Percentiles rank a stretch among this genome's conserved stretches.
These are phyloP conservation scores for Entrophospora sp. DNA, from an alignment of 192 early-diverging fungal genomes.

Conservation along the genomic window DNA sequence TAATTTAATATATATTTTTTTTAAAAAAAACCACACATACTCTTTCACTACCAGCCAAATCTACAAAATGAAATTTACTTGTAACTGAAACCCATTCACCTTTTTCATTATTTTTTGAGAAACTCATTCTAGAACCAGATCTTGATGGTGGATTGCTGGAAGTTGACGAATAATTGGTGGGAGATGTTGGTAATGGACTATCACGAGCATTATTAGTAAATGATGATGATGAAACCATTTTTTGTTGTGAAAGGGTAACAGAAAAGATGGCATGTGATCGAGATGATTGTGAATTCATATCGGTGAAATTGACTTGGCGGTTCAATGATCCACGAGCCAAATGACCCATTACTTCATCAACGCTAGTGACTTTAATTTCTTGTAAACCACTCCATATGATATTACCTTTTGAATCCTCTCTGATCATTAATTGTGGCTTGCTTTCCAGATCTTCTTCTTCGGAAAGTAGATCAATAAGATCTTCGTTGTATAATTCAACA, in stretches of 20 bases:
- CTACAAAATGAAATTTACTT: slow-evolving; percentile 99
- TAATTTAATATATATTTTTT: neutral
- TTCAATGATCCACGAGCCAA: slow-evolving; percentile 64
- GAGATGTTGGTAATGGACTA: slow-evolving; percentile 14
- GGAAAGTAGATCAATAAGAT: slow-evolving; percentile 83
- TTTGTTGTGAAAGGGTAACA: slow-evolving; percentile 76
- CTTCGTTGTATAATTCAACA: slow-evolving; percentile 96
- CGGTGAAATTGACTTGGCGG: slow-evolving; percentile 90
- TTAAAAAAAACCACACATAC: slow-evolving; percentile 22
- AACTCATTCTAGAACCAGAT: slow-evolving; percentile 10
- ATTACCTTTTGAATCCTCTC: slow-evolving; percentile 81
- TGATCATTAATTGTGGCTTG: slow-evolving; percentile 57
- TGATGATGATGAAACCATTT: slow-evolving; percentile 40
- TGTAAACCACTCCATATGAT: slow-evolving; percentile 81
- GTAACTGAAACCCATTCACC: slow-evolving; percentile 56
- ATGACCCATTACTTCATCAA: slow-evolving; percentile 63
- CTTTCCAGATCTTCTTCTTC: slow-evolving; percentile 46
- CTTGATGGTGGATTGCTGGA: slow-evolving; percentile 13
- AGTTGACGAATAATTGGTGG: slow-evolving; percentile 10
- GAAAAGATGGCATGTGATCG: slow-evolving; percentile 97
- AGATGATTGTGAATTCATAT: slow-evolving; percentile 96
- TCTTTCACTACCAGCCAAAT: slow-evolving; percentile 94
- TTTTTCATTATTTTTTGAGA: slow-evolving; percentile 24
- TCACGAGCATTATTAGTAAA: too few relatives aligned
- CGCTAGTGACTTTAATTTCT: slow-evolving; percentile 61